Conservation (phyloP, 1,284 basidiomycete genomes). For the Erythrobasidium hasegawianum region DNA sequence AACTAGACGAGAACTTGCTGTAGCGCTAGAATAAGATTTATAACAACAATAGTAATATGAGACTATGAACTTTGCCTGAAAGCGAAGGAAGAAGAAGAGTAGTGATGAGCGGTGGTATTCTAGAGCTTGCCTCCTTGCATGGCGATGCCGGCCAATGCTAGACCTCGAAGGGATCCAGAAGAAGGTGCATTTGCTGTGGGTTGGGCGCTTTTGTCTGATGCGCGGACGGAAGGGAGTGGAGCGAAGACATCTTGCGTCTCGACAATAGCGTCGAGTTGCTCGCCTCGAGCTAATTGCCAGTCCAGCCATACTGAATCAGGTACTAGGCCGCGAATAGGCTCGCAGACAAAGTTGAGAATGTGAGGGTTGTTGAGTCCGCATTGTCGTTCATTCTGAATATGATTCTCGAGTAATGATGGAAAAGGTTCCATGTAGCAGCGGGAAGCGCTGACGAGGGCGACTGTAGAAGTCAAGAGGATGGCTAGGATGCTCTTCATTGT, state of each 20-base stretch:
- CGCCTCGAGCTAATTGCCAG: not conserved
- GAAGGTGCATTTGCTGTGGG: not conserved
- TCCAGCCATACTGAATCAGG: slow-evolving; percentile 22
- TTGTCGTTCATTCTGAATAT: slow-evolving; percentile 7
- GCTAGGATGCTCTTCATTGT: not conserved
- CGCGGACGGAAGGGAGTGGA: not conserved
- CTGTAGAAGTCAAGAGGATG: slow-evolving; percentile 5
- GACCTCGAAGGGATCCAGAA: not conserved
- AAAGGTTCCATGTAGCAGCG: slow-evolving; percentile 29
- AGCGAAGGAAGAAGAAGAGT: too few species aligned
- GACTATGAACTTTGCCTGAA: too few species aligned
- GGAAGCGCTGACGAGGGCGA: slow-evolving; percentile 3
- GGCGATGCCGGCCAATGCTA: not conserved
- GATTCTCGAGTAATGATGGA: slow-evolving; percentile 14
- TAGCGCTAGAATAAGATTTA: too few species aligned
- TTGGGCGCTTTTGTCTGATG: not conserved
- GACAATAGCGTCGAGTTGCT: not conserved
- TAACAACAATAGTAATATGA: too few species aligned
- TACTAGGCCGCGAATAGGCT: slow-evolving; percentile 16
- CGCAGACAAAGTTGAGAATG: slow-evolving; percentile 29
- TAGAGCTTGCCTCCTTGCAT: not conserved
- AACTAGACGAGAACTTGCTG: too few species aligned
- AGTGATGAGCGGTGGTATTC: too few species aligned
- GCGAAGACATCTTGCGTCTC: slow-evolving; percentile 1
- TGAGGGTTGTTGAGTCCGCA: slow-evolving; percentile 31